These are phyloP conservation scores for Mesembryanthemum crystallinum DNA, from an alignment of 148 eudicot genomes.

Conservation along the genomic window DNA sequence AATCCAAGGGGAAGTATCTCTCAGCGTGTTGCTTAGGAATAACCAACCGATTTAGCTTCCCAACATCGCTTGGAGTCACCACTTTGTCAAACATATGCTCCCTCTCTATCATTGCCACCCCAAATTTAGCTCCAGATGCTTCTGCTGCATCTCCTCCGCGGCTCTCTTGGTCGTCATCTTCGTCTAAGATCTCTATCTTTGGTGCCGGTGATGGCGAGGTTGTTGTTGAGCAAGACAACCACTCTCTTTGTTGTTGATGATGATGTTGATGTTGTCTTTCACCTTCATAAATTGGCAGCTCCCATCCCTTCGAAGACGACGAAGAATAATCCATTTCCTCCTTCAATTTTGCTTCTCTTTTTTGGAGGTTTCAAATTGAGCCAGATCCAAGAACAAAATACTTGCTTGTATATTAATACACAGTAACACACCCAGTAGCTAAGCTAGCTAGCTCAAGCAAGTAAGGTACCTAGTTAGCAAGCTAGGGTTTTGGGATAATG, in stretches of 20 bases:
- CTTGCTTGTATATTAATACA: too few relatives aligned
- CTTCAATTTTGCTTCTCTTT: too few relatives aligned
- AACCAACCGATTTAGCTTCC: constrained; percentile 70
- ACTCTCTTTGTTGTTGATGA: not conserved
- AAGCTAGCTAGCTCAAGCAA: too few relatives aligned
- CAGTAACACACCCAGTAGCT: too few relatives aligned
- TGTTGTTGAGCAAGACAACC: not conserved
- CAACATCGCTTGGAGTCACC: constrained; percentile 86
- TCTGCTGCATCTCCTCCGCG: not conserved
- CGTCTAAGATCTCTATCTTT: not conserved
- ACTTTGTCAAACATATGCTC: constrained; percentile 84
- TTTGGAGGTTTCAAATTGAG: too few relatives aligned
- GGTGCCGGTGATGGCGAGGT: too few relatives aligned
- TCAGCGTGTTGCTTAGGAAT: constrained; percentile 87
- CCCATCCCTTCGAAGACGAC: not conserved
- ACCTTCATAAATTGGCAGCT: not conserved
- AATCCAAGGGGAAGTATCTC: constrained; percentile 73
- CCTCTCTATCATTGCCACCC: constrained; percentile 33
- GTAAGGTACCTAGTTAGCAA: too few relatives aligned
- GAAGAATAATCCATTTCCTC: too few relatives aligned
- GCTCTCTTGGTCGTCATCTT: not conserved
- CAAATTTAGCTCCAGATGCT: not conserved
- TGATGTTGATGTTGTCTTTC: not conserved
- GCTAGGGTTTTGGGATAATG: too few relatives aligned
- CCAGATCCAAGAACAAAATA: too few relatives aligned